phyloP scores from a whole-genome alignment of 768 basidiomycete genomes.

The Naganishia onofrii region DNA sequence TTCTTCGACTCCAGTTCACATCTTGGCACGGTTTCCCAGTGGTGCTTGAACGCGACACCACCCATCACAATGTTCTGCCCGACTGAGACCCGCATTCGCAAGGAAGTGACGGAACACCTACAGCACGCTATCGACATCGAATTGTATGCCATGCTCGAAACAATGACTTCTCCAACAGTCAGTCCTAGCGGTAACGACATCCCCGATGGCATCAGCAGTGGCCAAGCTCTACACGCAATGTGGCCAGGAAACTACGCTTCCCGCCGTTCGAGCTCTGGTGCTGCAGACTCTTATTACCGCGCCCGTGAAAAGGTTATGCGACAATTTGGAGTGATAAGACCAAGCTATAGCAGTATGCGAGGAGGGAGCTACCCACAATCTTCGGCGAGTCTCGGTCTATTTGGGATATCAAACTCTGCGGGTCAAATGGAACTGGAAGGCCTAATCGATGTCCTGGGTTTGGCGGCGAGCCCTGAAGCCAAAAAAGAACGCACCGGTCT shows the following conservation, averaged over 20 bases:
- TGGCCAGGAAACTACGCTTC: conserved; percentile 4
- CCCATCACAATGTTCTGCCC: conserved; percentile 46
- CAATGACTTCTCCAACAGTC: not conserved
- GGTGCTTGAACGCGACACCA: conserved; percentile 41
- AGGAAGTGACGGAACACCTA: conserved; percentile 36
- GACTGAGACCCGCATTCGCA: conserved; percentile 44
- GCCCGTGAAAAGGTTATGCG: conserved; percentile 28
- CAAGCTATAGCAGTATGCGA: conserved; percentile 13
- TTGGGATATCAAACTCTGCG: not conserved
- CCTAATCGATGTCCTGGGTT: conserved; percentile 26
- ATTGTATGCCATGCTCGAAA: conserved; percentile 41
- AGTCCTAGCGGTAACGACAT: not conserved
- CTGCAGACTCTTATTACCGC: conserved; percentile 20
- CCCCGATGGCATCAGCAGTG: not conserved
- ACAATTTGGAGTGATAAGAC: conserved; percentile 20
- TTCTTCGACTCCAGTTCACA: conserved; percentile 39
- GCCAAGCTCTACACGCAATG: not conserved
- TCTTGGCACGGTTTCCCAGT: conserved; percentile 40
- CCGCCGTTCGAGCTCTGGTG: conserved; percentile 5
- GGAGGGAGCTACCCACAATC: conserved; percentile 10
- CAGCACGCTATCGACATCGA: conserved; percentile 47
- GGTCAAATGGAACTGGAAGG: conserved; percentile 14
- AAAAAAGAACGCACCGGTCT: not conserved
- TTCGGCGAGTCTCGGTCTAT: not conserved
- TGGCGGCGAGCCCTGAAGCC: conserved; percentile 8